Evolutionary conservation across 2,329 filamentous ascomycete species (phyloP), one percentile per base, ranked within the genome.

Genomic region (Sclerotinia minor): DNA sequence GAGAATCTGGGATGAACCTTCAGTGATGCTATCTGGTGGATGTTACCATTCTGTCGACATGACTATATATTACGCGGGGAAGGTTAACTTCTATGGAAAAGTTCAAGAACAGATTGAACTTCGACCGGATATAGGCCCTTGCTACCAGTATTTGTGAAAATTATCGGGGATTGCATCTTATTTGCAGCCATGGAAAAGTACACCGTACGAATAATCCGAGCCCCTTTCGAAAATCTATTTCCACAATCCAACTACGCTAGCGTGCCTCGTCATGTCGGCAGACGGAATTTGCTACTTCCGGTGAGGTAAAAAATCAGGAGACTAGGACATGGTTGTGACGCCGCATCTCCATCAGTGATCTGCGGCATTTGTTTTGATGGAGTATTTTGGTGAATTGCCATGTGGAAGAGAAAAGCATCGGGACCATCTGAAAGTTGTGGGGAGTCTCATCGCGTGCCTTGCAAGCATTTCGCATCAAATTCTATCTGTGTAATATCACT

Each of bases 221-320:
- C 44, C 58, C 58, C 55, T 53, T 29, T 35, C 13, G 13, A 15
- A 8, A 29, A 55, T 45, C 5, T 17, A 35, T 54, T 19, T 0
- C 29, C 21, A 47, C 45, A 26, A 50, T n/a, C n/a, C 21, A 5
- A 15, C 41, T 7, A 44, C 13, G 21, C 21, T 19, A 49, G 54
- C 44, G n/a, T 41, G 38, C 13, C 4, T 4, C n/a, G 6, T 50
- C 47, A 61, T 50, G 59, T 61, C 59, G 59, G 59, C 35, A 63
- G 47, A 50, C 59, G 59, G 59, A 35, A 19, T 17, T 41, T 63
- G 21, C 5, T 63, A 26, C 45, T 63, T 50, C 59, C 59, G 53
- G 5, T 21, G 9, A 35, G 19, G 2, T 38, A 2, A 55, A 38
- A 32, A 35, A 55, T 35, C 19, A 38, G 53, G 29, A 38, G 53